Conservation (phyloP, 2,329 filamentous ascomycete genomes). For the Tolypocladium cylindrosporum region DNA sequence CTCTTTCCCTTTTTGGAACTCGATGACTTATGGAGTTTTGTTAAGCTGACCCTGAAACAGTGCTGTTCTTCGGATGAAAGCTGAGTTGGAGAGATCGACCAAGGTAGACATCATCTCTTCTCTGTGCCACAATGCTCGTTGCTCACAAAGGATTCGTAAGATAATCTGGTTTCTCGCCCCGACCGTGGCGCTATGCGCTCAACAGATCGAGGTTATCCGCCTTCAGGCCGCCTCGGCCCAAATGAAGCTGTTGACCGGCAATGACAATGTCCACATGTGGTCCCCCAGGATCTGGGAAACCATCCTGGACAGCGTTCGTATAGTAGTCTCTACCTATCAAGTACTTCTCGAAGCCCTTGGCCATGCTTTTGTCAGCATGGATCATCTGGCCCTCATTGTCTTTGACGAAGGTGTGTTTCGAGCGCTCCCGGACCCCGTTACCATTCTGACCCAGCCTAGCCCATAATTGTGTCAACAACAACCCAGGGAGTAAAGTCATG, state of each 20-base stretch:
- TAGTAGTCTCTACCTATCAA: constrained; percentile 72
- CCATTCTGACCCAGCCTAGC: constrained; percentile 32
- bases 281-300: constrained; percentile 56
- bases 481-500: constrained; percentile 65
- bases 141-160: constrained; percentile 19
- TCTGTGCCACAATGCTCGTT: not conserved
- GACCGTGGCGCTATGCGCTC: constrained; percentile 55
- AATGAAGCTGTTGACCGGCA: constrained; percentile 54
- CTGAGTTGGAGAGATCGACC: constrained; percentile 47
- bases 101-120: constrained; percentile 35
- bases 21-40: not conserved
- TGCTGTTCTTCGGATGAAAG: constrained; percentile 56
- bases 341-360: constrained; percentile 63
- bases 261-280: constrained; percentile 66
- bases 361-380: constrained; percentile 63
- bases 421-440: constrained; percentile 1
- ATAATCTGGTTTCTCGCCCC: constrained; percentile 66
- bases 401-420: constrained; percentile 65
- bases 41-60: constrained; percentile 25
- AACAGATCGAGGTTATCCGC: constrained; percentile 53
- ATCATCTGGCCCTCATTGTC: constrained; percentile 56
- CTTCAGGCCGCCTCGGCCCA: constrained; percentile 49
- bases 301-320: constrained; percentile 50
- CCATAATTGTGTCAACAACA: constrained; percentile 59
- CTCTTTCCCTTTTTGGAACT: not conserved